phyloP scores from a whole-genome alignment of 805 yeast genomes.

The Kodamaea neixiangensis region DNA sequence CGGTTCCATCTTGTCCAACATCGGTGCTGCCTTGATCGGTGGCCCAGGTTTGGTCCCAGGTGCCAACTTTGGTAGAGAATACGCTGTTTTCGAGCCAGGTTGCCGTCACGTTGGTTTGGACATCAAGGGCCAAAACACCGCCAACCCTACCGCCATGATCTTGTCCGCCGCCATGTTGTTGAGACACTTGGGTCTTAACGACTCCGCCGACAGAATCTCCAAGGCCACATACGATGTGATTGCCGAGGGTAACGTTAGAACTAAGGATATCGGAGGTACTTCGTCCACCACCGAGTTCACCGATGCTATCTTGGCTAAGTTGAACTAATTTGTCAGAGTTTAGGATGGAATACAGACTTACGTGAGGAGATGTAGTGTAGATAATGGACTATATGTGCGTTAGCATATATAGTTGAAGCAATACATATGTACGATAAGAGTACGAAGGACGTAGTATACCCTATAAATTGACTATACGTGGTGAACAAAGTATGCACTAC shows the following conservation, averaged over 20 bases:
- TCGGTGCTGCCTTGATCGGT: slow-evolving; percentile 96
- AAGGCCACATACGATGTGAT: slow-evolving; percentile 87
- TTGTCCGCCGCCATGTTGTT: slow-evolving; percentile 87
- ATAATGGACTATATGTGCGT: no score
- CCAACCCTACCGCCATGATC: slow-evolving; percentile 98
- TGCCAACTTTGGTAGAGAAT: slow-evolving; percentile 96
- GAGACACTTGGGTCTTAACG: slow-evolving; percentile 91
- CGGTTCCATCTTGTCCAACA: slow-evolving; percentile 96
- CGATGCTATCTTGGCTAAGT: slow-evolving; percentile 78
- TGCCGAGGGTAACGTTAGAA: slow-evolving; percentile 81
- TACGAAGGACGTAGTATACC: no score
- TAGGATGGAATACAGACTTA: not conserved
- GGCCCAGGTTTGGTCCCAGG: slow-evolving; percentile 99
- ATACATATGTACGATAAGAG: no score
- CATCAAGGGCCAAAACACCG: slow-evolving; percentile 90
- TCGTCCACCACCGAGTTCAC: slow-evolving; percentile 93
- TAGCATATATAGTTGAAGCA: no score
- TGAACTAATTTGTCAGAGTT: slow-evolving; percentile 33
- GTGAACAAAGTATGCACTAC: no score
- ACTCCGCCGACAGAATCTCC: slow-evolving; percentile 82
- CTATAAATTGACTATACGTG: no score
- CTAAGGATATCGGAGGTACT: slow-evolving; percentile 90
- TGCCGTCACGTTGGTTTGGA: slow-evolving; percentile 99
- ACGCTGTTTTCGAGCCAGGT: slow-evolving; percentile 98
- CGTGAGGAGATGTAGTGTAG: not conserved